A percentile compares a stretch with the other conserved stretches of the same genome.
Evolutionary conservation across 2,329 filamentous ascomycete species (phyloP).

Genomic region (Orbilia blumenaviensis): DNA sequence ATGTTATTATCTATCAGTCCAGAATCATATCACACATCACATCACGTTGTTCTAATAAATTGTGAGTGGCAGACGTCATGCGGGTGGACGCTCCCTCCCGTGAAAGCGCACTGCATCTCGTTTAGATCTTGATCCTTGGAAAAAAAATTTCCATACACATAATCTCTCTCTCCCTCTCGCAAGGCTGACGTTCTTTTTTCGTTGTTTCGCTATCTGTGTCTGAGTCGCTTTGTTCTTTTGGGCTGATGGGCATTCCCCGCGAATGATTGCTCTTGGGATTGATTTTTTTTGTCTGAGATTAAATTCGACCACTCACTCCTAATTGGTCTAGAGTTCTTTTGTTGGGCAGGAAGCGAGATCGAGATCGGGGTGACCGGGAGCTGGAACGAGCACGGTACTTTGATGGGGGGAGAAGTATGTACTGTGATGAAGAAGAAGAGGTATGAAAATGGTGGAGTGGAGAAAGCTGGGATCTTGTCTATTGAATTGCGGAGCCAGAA

Average conservation of each 20-base stretch:
- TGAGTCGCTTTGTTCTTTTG: not conserved
- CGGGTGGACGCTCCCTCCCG: slow-evolving; percentile 12
- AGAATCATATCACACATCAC: slow-evolving; percentile 12
- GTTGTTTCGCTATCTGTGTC: not conserved
- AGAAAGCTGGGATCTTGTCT: slow-evolving; percentile 2
- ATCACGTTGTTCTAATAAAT: not conserved
- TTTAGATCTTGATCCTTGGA: slow-evolving; percentile 13
- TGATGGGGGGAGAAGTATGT: no score
- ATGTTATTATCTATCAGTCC: slow-evolving; percentile 9
- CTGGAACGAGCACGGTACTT: not conserved
- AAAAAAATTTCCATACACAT: no score
- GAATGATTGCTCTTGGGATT: not conserved
- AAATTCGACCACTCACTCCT: slow-evolving; percentile 26
- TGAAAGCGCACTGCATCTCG: not conserved
- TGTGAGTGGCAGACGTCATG: slow-evolving; percentile 15
- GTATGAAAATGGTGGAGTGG: slow-evolving; percentile 9
- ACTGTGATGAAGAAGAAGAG: no score
- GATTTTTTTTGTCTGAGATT: slow-evolving; percentile 18
- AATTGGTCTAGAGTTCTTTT: slow-evolving; percentile 19
- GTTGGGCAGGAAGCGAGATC: slow-evolving; percentile 13
- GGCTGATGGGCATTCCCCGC: slow-evolving; percentile 10
- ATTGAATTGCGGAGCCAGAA: not conserved
- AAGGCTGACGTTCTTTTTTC: slow-evolving; percentile 6
- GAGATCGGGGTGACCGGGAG: slow-evolving; percentile 7
- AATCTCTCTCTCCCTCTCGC: not conserved